phyloP scores from a whole-genome alignment of 345 rosid genomes.

The Streptanthus diversifolius region DNA sequence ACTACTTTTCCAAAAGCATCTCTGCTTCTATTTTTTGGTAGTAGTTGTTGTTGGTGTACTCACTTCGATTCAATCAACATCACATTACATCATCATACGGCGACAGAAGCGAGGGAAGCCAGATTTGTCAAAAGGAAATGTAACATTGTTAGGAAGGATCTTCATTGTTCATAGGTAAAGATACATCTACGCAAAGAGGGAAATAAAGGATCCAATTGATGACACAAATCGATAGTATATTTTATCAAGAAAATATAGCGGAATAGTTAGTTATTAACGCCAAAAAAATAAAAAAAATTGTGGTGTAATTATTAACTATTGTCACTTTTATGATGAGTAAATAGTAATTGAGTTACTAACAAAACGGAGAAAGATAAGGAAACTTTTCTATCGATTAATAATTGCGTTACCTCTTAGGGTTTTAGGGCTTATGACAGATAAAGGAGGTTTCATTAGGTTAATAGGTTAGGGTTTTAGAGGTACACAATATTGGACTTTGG shows the following conservation, averaged over 20 bases:
- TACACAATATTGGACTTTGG: not conserved
- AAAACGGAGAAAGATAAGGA: not conserved
- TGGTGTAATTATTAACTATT: not conserved
- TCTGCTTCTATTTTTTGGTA: slow-evolving; percentile 30
- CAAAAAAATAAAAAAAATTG: not conserved
- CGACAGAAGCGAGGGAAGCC: slow-evolving; percentile 21
- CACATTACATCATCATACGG: slow-evolving; percentile 30
- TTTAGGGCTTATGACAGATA: not conserved
- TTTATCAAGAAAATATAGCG: not conserved
- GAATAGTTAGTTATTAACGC: not conserved
- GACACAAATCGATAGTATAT: not conserved
- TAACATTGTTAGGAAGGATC: slow-evolving; percentile 30
- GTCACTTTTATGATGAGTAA: not conserved
- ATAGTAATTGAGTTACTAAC: not conserved
- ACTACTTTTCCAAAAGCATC: slow-evolving; percentile 22
- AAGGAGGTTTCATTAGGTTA: not conserved
- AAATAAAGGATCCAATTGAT: not conserved
- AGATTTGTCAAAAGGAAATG: slow-evolving; percentile 26
- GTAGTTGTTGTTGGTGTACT: slow-evolving; percentile 26
- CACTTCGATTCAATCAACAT: slow-evolving; percentile 25
- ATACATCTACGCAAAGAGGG: not conserved
- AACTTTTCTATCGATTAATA: not conserved
- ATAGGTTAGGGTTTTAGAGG: not conserved
- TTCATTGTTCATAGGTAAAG: not conserved
- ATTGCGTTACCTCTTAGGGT: not conserved